Percentiles rank a stretch among this genome's conserved stretches.
These are phyloP conservation scores for Podospora tetraspora DNA, from an alignment of 495 filamentous ascomycete genomes.

Conservation along the genomic window DNA sequence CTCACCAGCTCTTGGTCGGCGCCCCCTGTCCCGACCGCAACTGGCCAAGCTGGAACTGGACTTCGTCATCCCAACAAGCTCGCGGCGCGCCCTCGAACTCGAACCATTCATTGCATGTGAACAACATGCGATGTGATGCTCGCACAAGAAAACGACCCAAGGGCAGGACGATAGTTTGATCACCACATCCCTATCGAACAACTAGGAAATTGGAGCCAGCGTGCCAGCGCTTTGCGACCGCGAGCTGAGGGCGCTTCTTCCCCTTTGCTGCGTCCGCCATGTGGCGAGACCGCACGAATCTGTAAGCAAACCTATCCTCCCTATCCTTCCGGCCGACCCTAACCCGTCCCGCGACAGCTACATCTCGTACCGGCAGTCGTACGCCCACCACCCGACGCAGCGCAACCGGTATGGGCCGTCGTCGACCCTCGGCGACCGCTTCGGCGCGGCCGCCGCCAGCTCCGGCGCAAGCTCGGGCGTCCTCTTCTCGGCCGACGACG, in stretches of 20 bases:
- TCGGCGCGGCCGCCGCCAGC: slow-evolving; percentile 49
- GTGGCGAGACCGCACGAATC: slow-evolving; percentile 98
- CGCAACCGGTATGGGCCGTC: slow-evolving; percentile 61
- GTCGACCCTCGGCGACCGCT: slow-evolving; percentile 59
- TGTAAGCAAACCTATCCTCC: slow-evolving; percentile 51
- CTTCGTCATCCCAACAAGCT: slow-evolving; percentile 15
- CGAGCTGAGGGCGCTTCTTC: slow-evolving; percentile 27
- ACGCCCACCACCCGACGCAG: slow-evolving; percentile 88
- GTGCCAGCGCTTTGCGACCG: slow-evolving; percentile 14
- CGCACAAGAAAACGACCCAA: slow-evolving; percentile 10
- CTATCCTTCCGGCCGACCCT: slow-evolving; percentile 10
- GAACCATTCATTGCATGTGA: slow-evolving; percentile 15
- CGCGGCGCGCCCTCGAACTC: slow-evolving; percentile 1
- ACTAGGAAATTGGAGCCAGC: neutral
- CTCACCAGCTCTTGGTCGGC: neutral
- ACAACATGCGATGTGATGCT: slow-evolving; percentile 31
- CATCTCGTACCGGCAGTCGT: slow-evolving; percentile 98
- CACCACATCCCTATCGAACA: neutral
- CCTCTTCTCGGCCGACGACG: slow-evolving; percentile 47
- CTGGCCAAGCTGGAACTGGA: slow-evolving; percentile 1
- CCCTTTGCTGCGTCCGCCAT: slow-evolving; percentile 57
- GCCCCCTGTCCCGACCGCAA: neutral
- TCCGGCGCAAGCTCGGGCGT: slow-evolving; percentile 29
- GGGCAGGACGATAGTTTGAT: slow-evolving; percentile 7
- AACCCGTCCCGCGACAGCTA: slow-evolving; percentile 52